Conservation (phyloP, 805 yeast species). For the Zygosaccharomyces lentus region DNA sequence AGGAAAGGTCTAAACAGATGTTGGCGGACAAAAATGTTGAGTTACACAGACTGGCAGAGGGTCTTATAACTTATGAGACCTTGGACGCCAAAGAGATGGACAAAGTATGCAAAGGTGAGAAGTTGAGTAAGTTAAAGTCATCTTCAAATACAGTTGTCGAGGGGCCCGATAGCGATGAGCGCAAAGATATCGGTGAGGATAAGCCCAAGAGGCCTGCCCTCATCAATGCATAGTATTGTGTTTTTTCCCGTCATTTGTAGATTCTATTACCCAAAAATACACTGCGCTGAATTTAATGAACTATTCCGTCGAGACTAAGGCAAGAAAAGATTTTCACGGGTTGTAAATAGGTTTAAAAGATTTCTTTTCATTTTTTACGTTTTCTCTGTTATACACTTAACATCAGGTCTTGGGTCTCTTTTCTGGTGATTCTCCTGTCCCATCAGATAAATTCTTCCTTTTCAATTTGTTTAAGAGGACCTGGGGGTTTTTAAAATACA, state of each 20-base stretch:
- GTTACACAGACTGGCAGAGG: slow-evolving; percentile 84
- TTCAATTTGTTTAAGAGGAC: slow-evolving; percentile 49
- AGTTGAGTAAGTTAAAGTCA: slow-evolving; percentile 61
- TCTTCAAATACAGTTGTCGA: slow-evolving; percentile 74
- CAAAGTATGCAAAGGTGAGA: slow-evolving; percentile 75
- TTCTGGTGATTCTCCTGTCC: slow-evolving; percentile 1
- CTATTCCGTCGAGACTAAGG: background rate
- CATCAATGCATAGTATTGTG: slow-evolving; percentile 24
- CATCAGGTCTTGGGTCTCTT: slow-evolving; percentile 1
- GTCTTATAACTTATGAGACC: slow-evolving; percentile 92
- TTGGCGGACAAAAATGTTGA: slow-evolving; percentile 61
- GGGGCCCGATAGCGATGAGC: slow-evolving; percentile 44
- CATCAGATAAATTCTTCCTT: slow-evolving; percentile 31
- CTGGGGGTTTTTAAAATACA: slow-evolving; percentile 57
- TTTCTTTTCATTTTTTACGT: background rate
- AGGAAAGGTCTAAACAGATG: slow-evolving; percentile 69
- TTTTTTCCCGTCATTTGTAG: slow-evolving; percentile 1
- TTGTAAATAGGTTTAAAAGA: slow-evolving; percentile 3
- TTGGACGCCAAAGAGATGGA: slow-evolving; percentile 88
- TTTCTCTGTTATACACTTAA: background rate
- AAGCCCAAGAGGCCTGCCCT: slow-evolving; percentile 32
- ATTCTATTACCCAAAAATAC: slow-evolving; percentile 1
- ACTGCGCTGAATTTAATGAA: background rate
- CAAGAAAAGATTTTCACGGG: background rate
- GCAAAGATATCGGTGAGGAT: slow-evolving; percentile 37